Percentiles rank a stretch among this genome's conserved stretches.
Conservation (phyloP, 176 grass and related monocot species). For the Cenchrus americanus region DNA sequence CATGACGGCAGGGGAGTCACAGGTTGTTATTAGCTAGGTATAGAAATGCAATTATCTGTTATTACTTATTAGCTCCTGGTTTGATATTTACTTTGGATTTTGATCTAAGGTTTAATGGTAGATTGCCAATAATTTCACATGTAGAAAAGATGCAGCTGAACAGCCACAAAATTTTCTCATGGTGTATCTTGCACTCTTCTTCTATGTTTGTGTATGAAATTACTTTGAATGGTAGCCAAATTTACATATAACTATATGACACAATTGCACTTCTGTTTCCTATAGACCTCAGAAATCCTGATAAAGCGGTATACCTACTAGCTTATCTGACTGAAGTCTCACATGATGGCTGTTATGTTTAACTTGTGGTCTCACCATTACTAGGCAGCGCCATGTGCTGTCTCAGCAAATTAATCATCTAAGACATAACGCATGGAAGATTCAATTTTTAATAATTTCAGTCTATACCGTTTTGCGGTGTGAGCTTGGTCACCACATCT, state of each 20-base stretch:
- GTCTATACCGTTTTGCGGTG: not conserved
- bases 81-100: too few relatives aligned
- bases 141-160: too few relatives aligned
- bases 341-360: not conserved
- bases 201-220: not conserved
- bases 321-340: not conserved
- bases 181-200: too few relatives aligned
- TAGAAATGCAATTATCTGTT: too few relatives aligned
- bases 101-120: too few relatives aligned
- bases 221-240: not conserved
- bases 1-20: too few relatives aligned
- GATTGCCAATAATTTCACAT: too few relatives aligned
- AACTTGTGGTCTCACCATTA: not conserved
- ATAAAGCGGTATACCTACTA: not conserved
- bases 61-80: too few relatives aligned
- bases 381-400: not conserved
- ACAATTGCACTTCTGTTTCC: not conserved
- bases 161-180: too few relatives aligned
- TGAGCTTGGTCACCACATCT: not conserved
- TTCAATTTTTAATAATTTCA: not conserved
- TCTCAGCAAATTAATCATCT: conserved; percentile 4
- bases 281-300: not conserved
- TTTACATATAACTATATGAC: not conserved
- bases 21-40: too few relatives aligned
- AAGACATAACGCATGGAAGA: not conserved